phyloP scores from a whole-genome alignment of 1,284 basidiomycete genomes.

The Taiwanofungus camphoratus region DNA sequence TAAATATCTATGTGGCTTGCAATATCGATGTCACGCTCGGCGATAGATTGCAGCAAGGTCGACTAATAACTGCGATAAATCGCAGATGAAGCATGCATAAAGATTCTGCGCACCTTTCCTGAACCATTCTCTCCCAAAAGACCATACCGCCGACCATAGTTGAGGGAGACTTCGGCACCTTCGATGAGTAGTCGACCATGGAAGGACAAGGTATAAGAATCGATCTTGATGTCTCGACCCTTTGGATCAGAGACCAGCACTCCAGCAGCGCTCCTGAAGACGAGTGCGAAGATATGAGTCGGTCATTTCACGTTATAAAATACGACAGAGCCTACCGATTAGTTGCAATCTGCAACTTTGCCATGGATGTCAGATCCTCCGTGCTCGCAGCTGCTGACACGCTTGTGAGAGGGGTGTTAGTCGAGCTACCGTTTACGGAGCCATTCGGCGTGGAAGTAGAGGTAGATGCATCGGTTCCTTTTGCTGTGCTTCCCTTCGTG shows the following conservation, averaged over 20 bases:
- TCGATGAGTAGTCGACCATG: constrained; percentile 94
- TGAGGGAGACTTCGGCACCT: constrained; percentile 81
- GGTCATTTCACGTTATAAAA: neutral
- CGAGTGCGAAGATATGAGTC: neutral
- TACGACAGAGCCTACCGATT: constrained; percentile 60
- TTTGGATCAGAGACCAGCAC: constrained; percentile 92
- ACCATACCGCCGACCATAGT: constrained; percentile 96
- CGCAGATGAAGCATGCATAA: neutral
- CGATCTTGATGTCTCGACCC: constrained; percentile 95
- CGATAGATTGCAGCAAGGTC: constrained; percentile 57
- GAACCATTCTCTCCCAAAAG: constrained; percentile 96
- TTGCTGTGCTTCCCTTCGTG: constrained; percentile 38
- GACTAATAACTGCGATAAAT: constrained; percentile 31
- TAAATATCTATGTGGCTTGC: constrained; percentile 97
- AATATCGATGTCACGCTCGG: constrained; percentile 91
- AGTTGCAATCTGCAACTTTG: constrained; percentile 81
- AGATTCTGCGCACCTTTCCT: constrained; percentile 71
- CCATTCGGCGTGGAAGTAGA: constrained; percentile 60
- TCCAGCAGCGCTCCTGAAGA: constrained; percentile 75
- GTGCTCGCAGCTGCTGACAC: constrained; percentile 68
- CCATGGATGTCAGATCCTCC: constrained; percentile 78
- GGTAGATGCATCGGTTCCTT: constrained; percentile 30
- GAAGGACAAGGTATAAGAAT: constrained; percentile 94
- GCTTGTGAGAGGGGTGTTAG: constrained; percentile 77
- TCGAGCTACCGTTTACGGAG: constrained; percentile 55